Conservation (phyloP, 169 alveolate genomes). For the Eimeria maxima region DNA sequence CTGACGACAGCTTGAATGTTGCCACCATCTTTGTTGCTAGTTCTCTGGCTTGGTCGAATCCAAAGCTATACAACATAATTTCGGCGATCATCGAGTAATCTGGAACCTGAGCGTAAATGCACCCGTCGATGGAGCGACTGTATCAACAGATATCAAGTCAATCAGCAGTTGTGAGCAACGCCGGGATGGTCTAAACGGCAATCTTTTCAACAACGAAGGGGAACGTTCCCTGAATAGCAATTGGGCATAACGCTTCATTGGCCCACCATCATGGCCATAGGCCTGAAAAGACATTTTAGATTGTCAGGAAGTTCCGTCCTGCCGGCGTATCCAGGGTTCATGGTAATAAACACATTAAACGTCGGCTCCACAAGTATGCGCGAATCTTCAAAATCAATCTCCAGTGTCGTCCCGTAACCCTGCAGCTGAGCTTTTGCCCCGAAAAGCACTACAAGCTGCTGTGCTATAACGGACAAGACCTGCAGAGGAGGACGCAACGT, state of each 20-base stretch:
- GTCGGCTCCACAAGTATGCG: conserved; percentile 95
- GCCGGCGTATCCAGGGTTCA: conserved; percentile 98
- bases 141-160: background rate
- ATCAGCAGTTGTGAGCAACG: background rate
- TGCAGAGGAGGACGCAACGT: conserved; percentile 83
- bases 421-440: conserved; percentile 83
- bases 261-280: conserved; percentile 97
- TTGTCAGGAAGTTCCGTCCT: conserved; percentile 98
- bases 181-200: background rate
- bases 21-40: conserved; percentile 95
- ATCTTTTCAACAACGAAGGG: background rate
- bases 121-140: conserved; percentile 70
- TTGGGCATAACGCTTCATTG: background rate
- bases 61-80: conserved; percentile 96
- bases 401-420: conserved; percentile 77
- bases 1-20: conserved; percentile 91
- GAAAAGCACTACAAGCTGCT: conserved; percentile 87
- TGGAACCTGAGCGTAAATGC: conserved; percentile 92
- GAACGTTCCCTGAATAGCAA: background rate
- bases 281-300: conserved; percentile 97
- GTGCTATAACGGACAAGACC: conserved; percentile 96
- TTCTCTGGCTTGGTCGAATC: conserved; percentile 95
- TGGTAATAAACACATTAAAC: conserved; percentile 97
- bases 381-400: conserved; percentile 95
- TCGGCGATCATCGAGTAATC: conserved; percentile 97